These are phyloP conservation scores for Primulina huaijiensis DNA, from an alignment of 257 asterid genomes.

Conservation along the genomic window DNA sequence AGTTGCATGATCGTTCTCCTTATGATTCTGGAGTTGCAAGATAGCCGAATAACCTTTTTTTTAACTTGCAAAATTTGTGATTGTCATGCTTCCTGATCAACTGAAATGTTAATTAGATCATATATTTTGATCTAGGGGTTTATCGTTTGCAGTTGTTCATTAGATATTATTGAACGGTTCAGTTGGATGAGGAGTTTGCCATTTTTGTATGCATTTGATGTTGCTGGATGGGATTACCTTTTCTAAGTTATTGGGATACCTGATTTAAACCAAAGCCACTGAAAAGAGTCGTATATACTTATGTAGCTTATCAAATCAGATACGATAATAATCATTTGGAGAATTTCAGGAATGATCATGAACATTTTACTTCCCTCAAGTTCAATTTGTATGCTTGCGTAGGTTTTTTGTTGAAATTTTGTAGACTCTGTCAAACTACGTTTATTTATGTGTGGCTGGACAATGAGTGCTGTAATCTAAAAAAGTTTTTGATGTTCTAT, in stretches of 20 bases:
- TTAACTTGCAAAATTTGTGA: background rate
- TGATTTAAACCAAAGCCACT: background rate
- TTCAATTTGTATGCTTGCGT: background rate
- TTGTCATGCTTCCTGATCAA: background rate
- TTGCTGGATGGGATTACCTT: conserved; percentile 9
- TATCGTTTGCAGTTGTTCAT: background rate
- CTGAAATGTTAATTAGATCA: background rate
- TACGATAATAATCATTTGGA: background rate
- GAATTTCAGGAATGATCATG: background rate
- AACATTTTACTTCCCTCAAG: background rate
- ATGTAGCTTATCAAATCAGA: background rate
- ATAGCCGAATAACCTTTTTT: background rate
- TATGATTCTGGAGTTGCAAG: conserved; percentile 15
- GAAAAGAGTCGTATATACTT: background rate
- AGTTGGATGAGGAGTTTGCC: conserved; percentile 6
- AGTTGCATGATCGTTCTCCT: background rate
- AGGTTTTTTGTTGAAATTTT: background rate
- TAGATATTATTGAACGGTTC: background rate
- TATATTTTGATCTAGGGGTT: background rate
- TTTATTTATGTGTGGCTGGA: background rate
- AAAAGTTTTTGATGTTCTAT: background rate
- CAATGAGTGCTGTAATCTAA: background rate
- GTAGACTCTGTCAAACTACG: background rate
- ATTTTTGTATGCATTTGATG: background rate
- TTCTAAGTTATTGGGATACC: background rate